Percentiles rank a stretch among this genome's conserved stretches.
phyloP scores from a whole-genome alignment of 805 yeast species.

The Suhomyces sp. region DNA sequence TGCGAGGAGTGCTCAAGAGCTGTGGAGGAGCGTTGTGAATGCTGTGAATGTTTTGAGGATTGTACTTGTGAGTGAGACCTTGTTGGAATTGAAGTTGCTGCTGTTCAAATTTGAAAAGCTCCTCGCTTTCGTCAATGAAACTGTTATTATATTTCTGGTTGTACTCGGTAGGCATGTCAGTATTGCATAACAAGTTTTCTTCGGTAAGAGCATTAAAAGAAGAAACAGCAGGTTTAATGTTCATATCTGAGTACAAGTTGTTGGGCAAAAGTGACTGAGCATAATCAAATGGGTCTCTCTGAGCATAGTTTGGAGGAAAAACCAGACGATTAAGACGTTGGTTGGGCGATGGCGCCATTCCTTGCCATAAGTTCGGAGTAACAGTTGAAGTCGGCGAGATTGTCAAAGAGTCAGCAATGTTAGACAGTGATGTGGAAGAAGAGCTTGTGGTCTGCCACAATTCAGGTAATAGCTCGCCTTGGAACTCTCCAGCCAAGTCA shows the following conservation, averaged over 20 bases:
- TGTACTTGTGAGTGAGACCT: conserved; percentile 5
- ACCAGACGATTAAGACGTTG: conserved; percentile 9
- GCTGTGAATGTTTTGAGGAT: neutral
- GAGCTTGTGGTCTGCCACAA: conserved; percentile 27
- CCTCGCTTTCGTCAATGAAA: conserved; percentile 14
- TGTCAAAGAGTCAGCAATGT: conserved; percentile 1
- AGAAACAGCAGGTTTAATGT: neutral
- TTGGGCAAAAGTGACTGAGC: conserved; percentile 22
- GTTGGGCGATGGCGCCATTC: neutral
- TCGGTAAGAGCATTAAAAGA: conserved; percentile 29
- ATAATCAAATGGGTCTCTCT: conserved; percentile 2
- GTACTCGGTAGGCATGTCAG: neutral
- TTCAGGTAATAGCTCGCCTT: conserved; percentile 32
- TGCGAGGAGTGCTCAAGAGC: conserved; percentile 13
- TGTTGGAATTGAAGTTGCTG: conserved; percentile 13
- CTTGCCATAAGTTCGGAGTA: neutral
- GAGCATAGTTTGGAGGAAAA: neutral
- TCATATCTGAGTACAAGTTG: conserved; percentile 12
- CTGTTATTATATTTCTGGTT: neutral
- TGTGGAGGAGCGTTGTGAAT: conserved; percentile 4
- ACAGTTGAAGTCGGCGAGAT: conserved; percentile 12
- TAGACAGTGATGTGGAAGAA: conserved; percentile 5
- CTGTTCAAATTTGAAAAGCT: conserved; percentile 19
- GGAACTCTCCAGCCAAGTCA: conserved; percentile 10
- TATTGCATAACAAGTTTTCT: conserved; percentile 27